Evolutionary conservation across 106 monocot species (phyloP).

Genomic region (Apostasia ramifera): DNA sequence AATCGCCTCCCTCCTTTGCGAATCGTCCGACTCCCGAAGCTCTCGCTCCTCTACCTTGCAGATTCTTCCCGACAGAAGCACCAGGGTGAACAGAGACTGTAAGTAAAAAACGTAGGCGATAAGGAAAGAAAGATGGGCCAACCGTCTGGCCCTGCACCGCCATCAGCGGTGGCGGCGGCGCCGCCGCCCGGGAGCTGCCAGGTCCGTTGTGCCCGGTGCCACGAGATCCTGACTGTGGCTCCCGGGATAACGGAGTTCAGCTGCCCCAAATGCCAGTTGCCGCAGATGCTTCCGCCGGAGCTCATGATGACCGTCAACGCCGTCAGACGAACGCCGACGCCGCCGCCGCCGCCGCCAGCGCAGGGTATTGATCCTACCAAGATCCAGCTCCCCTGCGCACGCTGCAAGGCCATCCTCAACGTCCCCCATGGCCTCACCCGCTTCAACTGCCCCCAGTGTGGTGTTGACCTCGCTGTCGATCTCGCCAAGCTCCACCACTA

Average conservation of each 20-base stretch:
- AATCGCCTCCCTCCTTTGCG: not conserved
- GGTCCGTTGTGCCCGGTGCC: constrained; percentile 97
- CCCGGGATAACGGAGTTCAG: constrained; percentile 93
- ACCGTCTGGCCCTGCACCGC: constrained; percentile 12
- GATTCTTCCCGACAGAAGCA: not conserved
- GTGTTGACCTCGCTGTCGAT: constrained; percentile 85
- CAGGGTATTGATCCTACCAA: constrained; percentile 97
- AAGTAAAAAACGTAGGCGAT: too few species aligned
- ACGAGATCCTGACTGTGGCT: constrained; percentile 80
- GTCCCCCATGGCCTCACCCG: constrained; percentile 86
- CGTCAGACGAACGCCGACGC: not conserved
- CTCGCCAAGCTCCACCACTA: constrained; percentile 57
- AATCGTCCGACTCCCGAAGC: not conserved
- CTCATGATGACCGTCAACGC: constrained; percentile 21
- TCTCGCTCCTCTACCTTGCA: not conserved
- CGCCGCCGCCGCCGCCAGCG: constrained; percentile 25
- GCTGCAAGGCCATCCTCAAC: constrained; percentile 90
- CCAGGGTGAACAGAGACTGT: not conserved
- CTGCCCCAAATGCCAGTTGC: constrained; percentile 90
- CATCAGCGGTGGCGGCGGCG: constrained; percentile 14
- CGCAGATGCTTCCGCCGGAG: constrained; percentile 94
- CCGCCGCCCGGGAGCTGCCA: constrained; percentile 47
- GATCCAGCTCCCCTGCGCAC: constrained; percentile 97
- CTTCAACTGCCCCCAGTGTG: constrained; percentile 94
- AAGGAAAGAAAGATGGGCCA: not conserved